A percentile compares a stretch with the other conserved stretches of the same genome.
These are phyloP conservation scores for Celoporthe dispersa DNA, from an alignment of 2,329 filamentous ascomycete genomes.

Conservation along the genomic window DNA sequence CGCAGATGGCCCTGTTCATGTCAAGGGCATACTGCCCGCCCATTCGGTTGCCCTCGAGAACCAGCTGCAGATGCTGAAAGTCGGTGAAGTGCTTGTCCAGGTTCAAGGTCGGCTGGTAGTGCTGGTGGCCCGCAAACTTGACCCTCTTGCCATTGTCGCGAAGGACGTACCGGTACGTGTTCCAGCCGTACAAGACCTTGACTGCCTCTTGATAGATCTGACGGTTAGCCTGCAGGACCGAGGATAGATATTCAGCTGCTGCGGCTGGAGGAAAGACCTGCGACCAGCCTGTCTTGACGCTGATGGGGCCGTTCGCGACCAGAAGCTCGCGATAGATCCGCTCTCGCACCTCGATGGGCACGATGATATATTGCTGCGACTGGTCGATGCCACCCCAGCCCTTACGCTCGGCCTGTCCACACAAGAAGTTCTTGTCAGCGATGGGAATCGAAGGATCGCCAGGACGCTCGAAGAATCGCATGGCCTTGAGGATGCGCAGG, in stretches of 20 bases:
- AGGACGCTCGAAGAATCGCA: neutral
- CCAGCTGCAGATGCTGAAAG: conserved; percentile 48
- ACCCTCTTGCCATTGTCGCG: conserved; percentile 40
- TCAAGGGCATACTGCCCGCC: conserved; percentile 33
- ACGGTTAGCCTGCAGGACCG: conserved; percentile 44
- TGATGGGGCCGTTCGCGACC: conserved; percentile 37
- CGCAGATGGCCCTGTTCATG: conserved; percentile 23
- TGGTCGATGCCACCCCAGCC: neutral
- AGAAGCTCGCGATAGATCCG: conserved; percentile 41
- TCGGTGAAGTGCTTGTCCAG: conserved; percentile 44
- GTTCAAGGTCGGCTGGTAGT: conserved; percentile 35
- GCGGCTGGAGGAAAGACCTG: conserved; percentile 34
- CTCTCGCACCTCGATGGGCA: conserved; percentile 41
- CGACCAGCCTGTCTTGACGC: conserved; percentile 41
- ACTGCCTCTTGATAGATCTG: conserved; percentile 44
- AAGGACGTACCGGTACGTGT: conserved; percentile 52
- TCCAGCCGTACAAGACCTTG: conserved; percentile 51
- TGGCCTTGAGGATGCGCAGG: neutral
- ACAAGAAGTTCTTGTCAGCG: conserved; percentile 12
- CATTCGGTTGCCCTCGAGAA: conserved; percentile 48
- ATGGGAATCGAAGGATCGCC: conserved; percentile 11
- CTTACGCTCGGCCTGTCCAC: neutral
- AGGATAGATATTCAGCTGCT: conserved; percentile 37
- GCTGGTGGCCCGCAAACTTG: neutral
- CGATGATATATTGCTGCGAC: conserved; percentile 5